Base-by-base conservation (phyloP, 805 yeast genomes). In the Blastobotrys terrestris region DNA sequence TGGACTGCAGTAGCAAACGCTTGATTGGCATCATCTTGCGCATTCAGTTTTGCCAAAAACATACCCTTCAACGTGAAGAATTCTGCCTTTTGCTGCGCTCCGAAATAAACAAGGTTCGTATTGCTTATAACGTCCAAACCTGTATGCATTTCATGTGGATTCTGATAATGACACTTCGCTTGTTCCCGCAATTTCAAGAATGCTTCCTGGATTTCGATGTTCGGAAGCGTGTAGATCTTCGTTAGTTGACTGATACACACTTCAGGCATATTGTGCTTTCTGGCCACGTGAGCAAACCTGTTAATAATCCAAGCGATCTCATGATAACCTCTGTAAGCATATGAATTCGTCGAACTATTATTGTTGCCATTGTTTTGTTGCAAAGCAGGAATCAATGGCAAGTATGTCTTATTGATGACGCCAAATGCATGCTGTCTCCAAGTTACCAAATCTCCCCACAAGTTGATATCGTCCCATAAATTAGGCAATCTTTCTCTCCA, bases 361-460 rank as follows among this genome's bases (percentile, higher is more conserved):
- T 59, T 62, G 35, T 62, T 60, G 3, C 66, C 67, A n/a, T 61
- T 75, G 35, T 61, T 69, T 56, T 85, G 89, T 61, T 88, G 96
- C 39, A 88, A 66, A 1, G 88, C 81, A 1, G 96, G 95, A 55
- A 91, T 85, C 63, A 95, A 77, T 6, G 98, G 98, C 77, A 91
- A 78, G 68, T 94, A 94, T 1, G 88, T 95, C 66, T 87, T 87
- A 74, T 94, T 94, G 61, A 94, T 91, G 21, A 92, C 97, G 58
- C 88, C 91, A 76, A 95, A 94, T 0, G 96, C 97, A 72, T 94
- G 98, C 69, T 94, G 98, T 60, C 99, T 79, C 99, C 99, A 94
- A 0, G 98, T 91, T 2, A 94, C 96, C 55, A 94, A 72, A 65
- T 94, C 99, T 60, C 95, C 91, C 99, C 99, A 94, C 55, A 91